Evolutionary conservation across 1,284 basidiomycete genomes (phyloP).

Genomic region (Ceratobasidium papillatum): DNA sequence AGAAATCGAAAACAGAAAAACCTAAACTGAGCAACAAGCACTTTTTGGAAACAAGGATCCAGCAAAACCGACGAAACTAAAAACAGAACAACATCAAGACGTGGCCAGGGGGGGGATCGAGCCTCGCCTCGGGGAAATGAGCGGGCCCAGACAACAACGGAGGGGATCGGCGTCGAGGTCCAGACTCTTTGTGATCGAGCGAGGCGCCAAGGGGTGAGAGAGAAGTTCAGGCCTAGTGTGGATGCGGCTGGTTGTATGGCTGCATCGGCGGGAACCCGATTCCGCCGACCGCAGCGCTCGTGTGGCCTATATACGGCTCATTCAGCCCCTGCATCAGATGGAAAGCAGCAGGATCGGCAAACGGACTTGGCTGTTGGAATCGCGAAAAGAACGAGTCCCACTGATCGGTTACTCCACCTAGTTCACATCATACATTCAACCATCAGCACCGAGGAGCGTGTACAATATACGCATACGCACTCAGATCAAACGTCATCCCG

Average conservation of each 20-base stretch:
- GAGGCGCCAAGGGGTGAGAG: background rate
- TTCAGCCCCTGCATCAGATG: conserved; percentile 15
- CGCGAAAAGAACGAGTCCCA: conserved; percentile 20
- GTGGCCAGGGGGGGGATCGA: background rate
- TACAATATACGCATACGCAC: conserved; percentile 14
- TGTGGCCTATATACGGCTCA: conserved; percentile 10
- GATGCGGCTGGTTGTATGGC: conserved; percentile 1
- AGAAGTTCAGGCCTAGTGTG: background rate
- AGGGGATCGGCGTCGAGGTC: background rate
- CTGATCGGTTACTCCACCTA: conserved; percentile 16
- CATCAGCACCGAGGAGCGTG: background rate
- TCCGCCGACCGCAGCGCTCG: background rate
- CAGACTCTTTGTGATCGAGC: background rate
- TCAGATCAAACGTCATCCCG: conserved; percentile 11
- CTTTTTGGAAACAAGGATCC: background rate
- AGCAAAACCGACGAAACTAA: too few relatives aligned
- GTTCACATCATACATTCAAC: background rate
- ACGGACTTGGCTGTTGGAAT: conserved; percentile 2
- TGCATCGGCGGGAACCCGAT: conserved; percentile 33
- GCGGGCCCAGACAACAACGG: background rate
- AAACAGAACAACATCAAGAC: background rate
- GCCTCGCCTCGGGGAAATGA: background rate
- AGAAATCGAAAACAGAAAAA: background rate
- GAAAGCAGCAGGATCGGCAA: conserved; percentile 1
- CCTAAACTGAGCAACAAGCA: background rate